Evolutionary conservation across 2,329 filamentous ascomycete species (phyloP).

Genomic region (Ampelomyces quisqualis): DNA sequence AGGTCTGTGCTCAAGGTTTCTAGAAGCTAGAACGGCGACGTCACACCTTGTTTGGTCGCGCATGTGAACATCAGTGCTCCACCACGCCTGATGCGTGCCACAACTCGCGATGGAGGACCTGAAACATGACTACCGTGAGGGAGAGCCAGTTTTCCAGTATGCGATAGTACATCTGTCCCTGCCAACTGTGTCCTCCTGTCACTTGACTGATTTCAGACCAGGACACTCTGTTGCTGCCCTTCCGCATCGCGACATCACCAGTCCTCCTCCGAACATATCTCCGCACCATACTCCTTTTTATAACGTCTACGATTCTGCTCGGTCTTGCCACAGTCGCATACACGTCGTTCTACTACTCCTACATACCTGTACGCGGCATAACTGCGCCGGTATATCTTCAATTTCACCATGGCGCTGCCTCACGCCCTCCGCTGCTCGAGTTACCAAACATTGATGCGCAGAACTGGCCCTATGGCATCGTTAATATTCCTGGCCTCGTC

Average conservation of each 20-base stretch:
- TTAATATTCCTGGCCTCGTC: slow-evolving; percentile 46
- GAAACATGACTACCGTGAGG: slow-evolving; percentile 21
- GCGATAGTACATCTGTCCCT: slow-evolving; percentile 22
- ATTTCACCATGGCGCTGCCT: slow-evolving; percentile 51
- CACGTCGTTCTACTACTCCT: slow-evolving; percentile 66
- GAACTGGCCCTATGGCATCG: slow-evolving; percentile 54
- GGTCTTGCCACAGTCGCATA: slow-evolving; percentile 62
- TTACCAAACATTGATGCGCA: background rate
- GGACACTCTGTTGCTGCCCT: slow-evolving; percentile 56
- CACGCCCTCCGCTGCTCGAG: slow-evolving; percentile 8
- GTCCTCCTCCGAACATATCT: slow-evolving; percentile 65
- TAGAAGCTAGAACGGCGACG: slow-evolving; percentile 20
- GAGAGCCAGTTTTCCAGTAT: slow-evolving; percentile 15
- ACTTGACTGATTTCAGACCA: slow-evolving; percentile 28
- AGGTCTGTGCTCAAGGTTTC: slow-evolving; percentile 24
- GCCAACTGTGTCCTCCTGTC: no score
- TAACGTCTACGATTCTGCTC: slow-evolving; percentile 57
- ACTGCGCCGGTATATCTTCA: slow-evolving; percentile 65
- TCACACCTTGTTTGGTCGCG: slow-evolving; percentile 28
- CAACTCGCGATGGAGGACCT: slow-evolving; percentile 22
- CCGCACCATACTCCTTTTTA: slow-evolving; percentile 56
- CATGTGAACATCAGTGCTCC: slow-evolving; percentile 27
- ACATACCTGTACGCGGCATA: slow-evolving; percentile 66
- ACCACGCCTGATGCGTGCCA: slow-evolving; percentile 2
- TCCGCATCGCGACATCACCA: slow-evolving; percentile 60